Base-by-base conservation (phyloP, 805 yeast species). In the Priceomyces melissophilus region DNA sequence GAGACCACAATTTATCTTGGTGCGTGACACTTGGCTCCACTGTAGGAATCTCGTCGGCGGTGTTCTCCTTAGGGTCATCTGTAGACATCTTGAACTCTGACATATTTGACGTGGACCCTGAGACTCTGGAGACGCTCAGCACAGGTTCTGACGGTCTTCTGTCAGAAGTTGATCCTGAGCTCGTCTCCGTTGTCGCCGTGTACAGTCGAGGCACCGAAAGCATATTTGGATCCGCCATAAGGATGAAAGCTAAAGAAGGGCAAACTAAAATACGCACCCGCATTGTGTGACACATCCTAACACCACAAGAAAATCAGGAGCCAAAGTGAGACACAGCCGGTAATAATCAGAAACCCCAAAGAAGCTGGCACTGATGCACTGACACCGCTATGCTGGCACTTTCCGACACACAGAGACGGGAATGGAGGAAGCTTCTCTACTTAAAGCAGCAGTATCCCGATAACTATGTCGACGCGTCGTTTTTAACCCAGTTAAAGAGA, bases 371-470 rank as follows among this genome's bases (percentile, higher is more conserved):
- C n/a, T n/a, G n/a, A n/a, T n/a, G n/a, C n/a, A n/a, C n/a, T n/a
- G n/a, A n/a, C n/a, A n/a, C n/a, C n/a, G n/a, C n/a, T n/a, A n/a
- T n/a, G n/a, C n/a, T n/a, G n/a, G n/a, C n/a, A n/a, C n/a, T n/a
- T n/a, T n/a, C n/a, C n/a, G n/a, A n/a, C n/a, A n/a, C n/a, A n/a
- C n/a, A n/a, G n/a, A n/a, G n/a, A n/a, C n/a, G n/a, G n/a, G n/a
- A 80, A 15, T 90, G 98, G 98, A 76, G 83, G 53, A 85, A 93
- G 54, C 76, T 89, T 30, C 73, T 91, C 10, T 93, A 96, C 83
- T 75, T 84, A 27, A 75, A 77, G 42, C 96, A 90, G 58, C 84
- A 84, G 10, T 90, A 81, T 55, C 95, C 96, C 0, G 99, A 91
- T 59, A 93, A 90, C 61, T 87, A 87, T 63, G 91, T 96, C 1